These are phyloP conservation scores for Penicillium crustosum DNA, from an alignment of 2,329 filamentous ascomycete genomes.

Conservation along the genomic window DNA sequence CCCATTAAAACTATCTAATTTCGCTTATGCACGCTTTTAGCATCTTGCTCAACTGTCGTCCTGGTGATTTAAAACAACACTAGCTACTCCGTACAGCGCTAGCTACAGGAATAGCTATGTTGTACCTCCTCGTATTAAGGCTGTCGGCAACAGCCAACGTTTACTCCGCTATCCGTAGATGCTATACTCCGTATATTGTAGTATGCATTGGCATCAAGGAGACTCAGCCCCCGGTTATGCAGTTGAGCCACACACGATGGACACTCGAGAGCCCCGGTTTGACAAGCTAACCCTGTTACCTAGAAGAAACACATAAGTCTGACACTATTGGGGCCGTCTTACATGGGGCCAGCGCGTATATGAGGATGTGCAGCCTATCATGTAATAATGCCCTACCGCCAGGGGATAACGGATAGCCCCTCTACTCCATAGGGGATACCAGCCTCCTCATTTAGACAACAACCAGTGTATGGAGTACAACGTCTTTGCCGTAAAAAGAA, in stretches of 20 bases:
- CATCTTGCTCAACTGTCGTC: conserved; percentile 12
- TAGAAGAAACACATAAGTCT: not conserved
- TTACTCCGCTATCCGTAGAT: not conserved
- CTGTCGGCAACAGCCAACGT: not conserved
- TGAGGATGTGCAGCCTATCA: conserved; percentile 16
- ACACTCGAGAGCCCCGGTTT: not conserved
- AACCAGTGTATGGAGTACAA: not conserved
- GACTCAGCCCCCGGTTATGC: not conserved
- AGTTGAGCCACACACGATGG: not conserved
- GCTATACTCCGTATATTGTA: not conserved
- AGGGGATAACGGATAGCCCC: conserved; percentile 6
- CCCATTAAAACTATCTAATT: conserved; percentile 31
- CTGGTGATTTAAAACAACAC: conserved; percentile 2
- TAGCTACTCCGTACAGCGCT: not conserved
- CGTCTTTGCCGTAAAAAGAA: not conserved
- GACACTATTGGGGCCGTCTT: not conserved
- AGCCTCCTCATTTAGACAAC: conserved; percentile 9
- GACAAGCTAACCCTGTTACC: not conserved
- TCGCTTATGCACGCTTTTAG: conserved; percentile 25
- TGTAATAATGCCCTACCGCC: not conserved
- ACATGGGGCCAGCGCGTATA: conserved; percentile 16
- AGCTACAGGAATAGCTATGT: no score
- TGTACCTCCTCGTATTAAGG: not conserved
- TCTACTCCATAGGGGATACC: conserved; percentile 10
- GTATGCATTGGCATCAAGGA: not conserved